Evolutionary conservation across 306 rosid species (phyloP).

Genomic region (Rosa rugosa): DNA sequence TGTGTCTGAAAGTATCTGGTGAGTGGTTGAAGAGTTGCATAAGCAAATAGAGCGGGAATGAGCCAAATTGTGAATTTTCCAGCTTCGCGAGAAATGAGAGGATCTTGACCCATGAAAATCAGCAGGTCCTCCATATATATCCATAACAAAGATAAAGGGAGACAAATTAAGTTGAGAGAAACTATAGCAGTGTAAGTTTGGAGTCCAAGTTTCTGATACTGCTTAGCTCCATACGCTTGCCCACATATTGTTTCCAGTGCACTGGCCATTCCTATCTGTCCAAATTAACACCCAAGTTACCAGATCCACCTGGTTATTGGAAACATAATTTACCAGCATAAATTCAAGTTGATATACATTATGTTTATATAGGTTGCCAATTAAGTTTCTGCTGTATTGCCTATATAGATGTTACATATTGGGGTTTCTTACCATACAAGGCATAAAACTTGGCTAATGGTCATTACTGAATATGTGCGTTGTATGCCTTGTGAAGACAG

Average conservation of each 20-base stretch:
- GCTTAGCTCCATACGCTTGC: slow-evolving; percentile 49
- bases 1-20: slow-evolving; percentile 67
- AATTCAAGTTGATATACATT: background rate
- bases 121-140: slow-evolving; percentile 55
- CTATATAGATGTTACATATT: background rate
- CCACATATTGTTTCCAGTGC: slow-evolving; percentile 49
- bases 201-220: slow-evolving; percentile 36
- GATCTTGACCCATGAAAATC: slow-evolving; percentile 66
- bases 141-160: slow-evolving; percentile 68
- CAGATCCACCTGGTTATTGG: background rate
- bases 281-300: background rate
- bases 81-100: slow-evolving; percentile 65
- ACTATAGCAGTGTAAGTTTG: slow-evolving; percentile 34
- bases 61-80: slow-evolving; percentile 57
- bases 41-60: slow-evolving; percentile 67
- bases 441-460: background rate
- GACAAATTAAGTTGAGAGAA: slow-evolving; percentile 48
- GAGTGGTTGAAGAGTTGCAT: slow-evolving; percentile 57
- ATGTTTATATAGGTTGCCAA: background rate
- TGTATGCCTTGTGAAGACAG: background rate
- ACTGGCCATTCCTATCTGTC: slow-evolving; percentile 43
- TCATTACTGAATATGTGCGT: background rate
- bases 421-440: background rate
- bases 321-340: too few species aligned
- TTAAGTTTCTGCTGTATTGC: background rate